Evolutionary conservation across 140 eudicot genomes (phyloP).

Genomic region (Anethum foeniculum): DNA sequence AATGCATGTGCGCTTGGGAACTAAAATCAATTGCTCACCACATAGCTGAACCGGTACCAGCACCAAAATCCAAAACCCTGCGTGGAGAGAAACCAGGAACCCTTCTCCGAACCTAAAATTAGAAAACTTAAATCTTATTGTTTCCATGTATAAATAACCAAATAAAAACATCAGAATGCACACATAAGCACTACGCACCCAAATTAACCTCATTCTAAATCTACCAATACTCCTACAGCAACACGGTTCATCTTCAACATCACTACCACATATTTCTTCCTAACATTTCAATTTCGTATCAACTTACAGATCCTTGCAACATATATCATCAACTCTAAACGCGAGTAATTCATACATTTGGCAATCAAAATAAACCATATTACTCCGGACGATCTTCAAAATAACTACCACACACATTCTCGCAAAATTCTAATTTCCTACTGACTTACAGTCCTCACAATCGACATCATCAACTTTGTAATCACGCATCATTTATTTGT

Average conservation of each 20-base stretch:
- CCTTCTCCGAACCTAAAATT: slow-evolving; percentile 63
- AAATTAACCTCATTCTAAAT: not conserved
- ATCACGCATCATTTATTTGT: not conserved
- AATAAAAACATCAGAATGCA: not conserved
- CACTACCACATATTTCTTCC: not conserved
- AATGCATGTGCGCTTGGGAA: not conserved
- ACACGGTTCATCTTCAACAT: not conserved
- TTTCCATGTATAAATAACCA: not conserved
- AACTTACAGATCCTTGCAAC: not conserved
- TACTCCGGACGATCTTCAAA: not conserved
- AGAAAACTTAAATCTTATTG: not conserved
- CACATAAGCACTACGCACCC: not conserved
- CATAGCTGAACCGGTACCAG: slow-evolving; percentile 92
- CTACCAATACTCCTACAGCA: not conserved
- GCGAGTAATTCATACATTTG: not conserved
- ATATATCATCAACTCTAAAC: not conserved
- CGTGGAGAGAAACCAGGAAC: slow-evolving; percentile 66
- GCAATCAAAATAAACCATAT: not conserved
- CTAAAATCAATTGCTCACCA: slow-evolving; percentile 47
- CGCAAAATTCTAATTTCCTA: not conserved
- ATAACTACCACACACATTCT: not conserved
- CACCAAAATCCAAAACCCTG: slow-evolving; percentile 90
- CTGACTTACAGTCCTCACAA: not conserved
- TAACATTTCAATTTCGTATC: not conserved
- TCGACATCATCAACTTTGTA: not conserved